Evolutionary conservation across 441 rosid species (phyloP), one percentile per base, ranked within the genome.

Genomic region (Erodium trifolium): DNA sequence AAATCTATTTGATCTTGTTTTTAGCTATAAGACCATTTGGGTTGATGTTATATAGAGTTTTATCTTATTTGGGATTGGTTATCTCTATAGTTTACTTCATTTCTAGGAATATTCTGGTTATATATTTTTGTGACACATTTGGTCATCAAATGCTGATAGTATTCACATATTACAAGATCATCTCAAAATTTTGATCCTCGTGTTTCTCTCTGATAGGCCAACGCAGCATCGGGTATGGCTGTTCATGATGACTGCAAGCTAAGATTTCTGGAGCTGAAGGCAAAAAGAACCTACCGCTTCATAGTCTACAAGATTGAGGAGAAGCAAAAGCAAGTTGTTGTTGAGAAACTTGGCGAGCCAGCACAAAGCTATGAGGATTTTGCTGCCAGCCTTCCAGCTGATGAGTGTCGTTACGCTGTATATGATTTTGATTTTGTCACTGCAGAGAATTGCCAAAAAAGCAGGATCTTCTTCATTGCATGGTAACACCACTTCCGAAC

Each of bases 381-480:
- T 43, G 2, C 83, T 8, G 78, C 81, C 37, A 62, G 85, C 64
- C 82, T 85, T 71, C 90, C 90, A 29, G 80, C 85, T 14, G 79
- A 86, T 70, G 90, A 86, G 71, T 86, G 90, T 31, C 86, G 87
- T 9, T 86, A 86, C 75, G 86, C 83, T 53, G 83, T 86, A 23
- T 86, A 79, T 75, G 90, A 83, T 75, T 86, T 76, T 49, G 87
- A 86, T 69, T 86, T 83, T 67, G 78, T 83, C 68, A 86, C 90
- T 0, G 75, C 59, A 65, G 90, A 83, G 77, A 84, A 84, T n/a
- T 74, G 77, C 78, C 90, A 77, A 63, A 86, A 82, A 74, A 82
- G 86, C 85, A 75, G 81, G 70, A 86, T 86, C 19, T 82, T 86
- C 81, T 86, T 86, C 82, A 83, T 86, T 35, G 90, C 90, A 3